A percentile compares a stretch with the other conserved stretches of the same genome.
These are phyloP conservation scores for Dryas alaskensis DNA, from an alignment of 306 rosid genomes.

Conservation along the genomic window DNA sequence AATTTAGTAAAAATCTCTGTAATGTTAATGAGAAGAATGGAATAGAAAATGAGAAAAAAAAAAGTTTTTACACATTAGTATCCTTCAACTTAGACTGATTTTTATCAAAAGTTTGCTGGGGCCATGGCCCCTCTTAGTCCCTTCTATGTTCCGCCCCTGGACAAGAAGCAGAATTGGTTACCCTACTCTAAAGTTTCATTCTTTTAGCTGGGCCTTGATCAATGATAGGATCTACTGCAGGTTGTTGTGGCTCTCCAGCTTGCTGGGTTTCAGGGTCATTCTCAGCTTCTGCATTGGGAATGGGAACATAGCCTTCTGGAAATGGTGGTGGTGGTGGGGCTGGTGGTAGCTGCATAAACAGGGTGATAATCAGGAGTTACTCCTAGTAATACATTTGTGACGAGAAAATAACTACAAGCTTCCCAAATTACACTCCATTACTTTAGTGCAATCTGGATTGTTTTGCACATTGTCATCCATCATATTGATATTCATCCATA, in stretches of 20 bases:
- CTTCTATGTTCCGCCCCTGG: no score
- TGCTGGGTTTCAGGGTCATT: slow-evolving; percentile 64
- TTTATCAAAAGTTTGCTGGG: background rate
- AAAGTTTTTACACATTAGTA: no score
- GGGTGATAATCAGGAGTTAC: background rate
- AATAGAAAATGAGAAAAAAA: no score
- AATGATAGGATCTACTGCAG: slow-evolving; percentile 70
- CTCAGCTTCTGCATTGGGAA: slow-evolving; percentile 51
- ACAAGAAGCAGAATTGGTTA: background rate
- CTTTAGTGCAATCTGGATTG: background rate
- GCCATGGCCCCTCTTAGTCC: no score
- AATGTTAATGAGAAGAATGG: no score
- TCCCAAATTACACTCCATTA: background rate
- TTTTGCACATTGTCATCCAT: background rate
- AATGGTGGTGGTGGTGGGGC: slow-evolving; percentile 88
- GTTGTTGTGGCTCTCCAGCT: slow-evolving; percentile 62
- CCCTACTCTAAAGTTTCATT: slow-evolving; percentile 50
- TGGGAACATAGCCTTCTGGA: slow-evolving; percentile 79
- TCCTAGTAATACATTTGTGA: slow-evolving; percentile 12
- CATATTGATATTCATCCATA: background rate
- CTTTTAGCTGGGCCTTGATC: slow-evolving; percentile 94
- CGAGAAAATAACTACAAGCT: background rate
- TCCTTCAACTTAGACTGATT: no score
- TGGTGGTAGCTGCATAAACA: slow-evolving; percentile 61
- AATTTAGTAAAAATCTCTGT: no score